These are phyloP conservation scores for Epichloe aotearoae DNA, from an alignment of 2,329 filamentous ascomycete species.

Conservation along the genomic window DNA sequence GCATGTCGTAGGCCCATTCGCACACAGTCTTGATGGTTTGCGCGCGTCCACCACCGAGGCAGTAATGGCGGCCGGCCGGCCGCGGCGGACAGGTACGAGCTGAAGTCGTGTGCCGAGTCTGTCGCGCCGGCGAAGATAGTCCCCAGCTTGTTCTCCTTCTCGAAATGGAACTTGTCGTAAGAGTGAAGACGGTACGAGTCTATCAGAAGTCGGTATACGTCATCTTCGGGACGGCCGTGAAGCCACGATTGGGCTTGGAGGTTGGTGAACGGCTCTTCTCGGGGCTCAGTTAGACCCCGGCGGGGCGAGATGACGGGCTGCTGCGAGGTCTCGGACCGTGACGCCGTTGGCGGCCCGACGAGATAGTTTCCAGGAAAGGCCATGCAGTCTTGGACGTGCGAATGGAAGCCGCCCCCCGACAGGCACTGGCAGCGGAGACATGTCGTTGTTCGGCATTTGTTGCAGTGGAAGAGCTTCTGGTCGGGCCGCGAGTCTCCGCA, in stretches of 20 bases:
- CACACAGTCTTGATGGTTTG: constrained; percentile 21
- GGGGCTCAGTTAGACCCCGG: constrained; percentile 10
- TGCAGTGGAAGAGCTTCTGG: neutral
- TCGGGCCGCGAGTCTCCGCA: neutral
- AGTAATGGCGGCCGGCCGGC: constrained; percentile 14
- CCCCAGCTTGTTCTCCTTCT: constrained; percentile 6
- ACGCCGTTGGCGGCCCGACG: neutral
- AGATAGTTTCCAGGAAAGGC: neutral
- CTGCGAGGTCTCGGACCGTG: neutral
- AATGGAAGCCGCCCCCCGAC: neutral
- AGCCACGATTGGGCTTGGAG: constrained; percentile 23
- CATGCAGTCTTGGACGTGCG: constrained; percentile 2
- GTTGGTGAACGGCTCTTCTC: constrained; percentile 19
- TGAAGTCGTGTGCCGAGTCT: constrained; percentile 16
- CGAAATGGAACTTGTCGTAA: constrained; percentile 16
- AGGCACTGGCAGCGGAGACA: constrained; percentile 2
- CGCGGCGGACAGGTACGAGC: constrained; percentile 15
- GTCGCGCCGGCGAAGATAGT: constrained; percentile 10
- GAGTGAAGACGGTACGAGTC: constrained; percentile 29
- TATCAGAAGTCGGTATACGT: constrained; percentile 29
- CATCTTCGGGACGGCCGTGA: constrained; percentile 21
- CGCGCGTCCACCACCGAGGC: constrained; percentile 25
- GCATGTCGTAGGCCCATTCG: constrained; percentile 10
- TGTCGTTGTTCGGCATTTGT: neutral
- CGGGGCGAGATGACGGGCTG: constrained; percentile 1